Base-by-base conservation (phyloP, 176 grass and related monocot species). In the Eleusine coracana region DNA sequence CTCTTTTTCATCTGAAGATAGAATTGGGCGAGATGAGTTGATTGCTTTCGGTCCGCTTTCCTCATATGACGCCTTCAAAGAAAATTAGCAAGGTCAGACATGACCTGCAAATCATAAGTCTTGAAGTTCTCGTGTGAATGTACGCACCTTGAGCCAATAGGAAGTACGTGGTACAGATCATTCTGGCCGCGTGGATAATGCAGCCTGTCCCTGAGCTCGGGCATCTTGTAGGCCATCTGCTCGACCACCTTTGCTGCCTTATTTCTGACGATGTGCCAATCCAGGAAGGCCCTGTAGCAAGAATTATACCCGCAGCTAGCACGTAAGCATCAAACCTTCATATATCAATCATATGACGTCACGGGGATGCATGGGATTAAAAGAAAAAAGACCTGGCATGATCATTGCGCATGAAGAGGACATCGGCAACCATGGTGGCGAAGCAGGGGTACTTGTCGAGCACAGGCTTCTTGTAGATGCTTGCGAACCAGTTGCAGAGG, bases 1-100 rank as follows among this genome's bases (percentile, higher is more conserved):
- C 72, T 75, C 72, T 56, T 56, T 50, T 36, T 56, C 15, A 38
- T 31, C 49, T n/a, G 8, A 75, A 75, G 15, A 75, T 75, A 75
- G 29, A 20, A 75, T 16, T 11, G 50, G 50, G 72, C 29, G 56
- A 44, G 41, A 44, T 44, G 6, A 9, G 5, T 9, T 44, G 41
- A 44, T 44, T 44, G 41, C 9, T 7, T 44, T 9, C 1, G 17
- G 50, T 9, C 29, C 21, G 38, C 18, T 29, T 27, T 76, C 12
- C 41, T 76, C 12, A n/a, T 7, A 15, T 15, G 36, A 40, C 21
- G 54, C 54, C 36, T 76, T 41, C 21, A 36, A 14, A 54, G 20
- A 61, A 27, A 6, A 2, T 54, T 76, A 74, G 31, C 51, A 42
- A 56, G 18, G 18, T 44, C 9, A 44, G 9, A 44, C 41, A 31